Percentiles rank a stretch among this genome's conserved stretches.
These are phyloP conservation scores for Tricholoma hemisulphureum DNA, from an alignment of 768 basidiomycete genomes.

Conservation along the genomic window DNA sequence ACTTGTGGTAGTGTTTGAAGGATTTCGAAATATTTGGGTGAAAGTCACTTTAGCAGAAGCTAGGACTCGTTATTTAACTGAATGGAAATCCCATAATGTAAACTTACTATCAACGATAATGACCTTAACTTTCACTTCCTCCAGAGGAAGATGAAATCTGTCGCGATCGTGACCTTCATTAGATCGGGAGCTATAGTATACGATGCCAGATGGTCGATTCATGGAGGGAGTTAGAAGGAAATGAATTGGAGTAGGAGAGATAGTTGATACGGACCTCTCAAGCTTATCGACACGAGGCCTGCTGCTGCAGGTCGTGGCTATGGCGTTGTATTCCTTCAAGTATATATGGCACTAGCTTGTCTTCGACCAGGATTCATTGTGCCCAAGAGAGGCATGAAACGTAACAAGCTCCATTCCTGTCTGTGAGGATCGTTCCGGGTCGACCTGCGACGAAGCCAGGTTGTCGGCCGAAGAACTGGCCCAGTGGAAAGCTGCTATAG, in stretches of 20 bases:
- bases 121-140: conserved; percentile 39
- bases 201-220: conserved; percentile 20
- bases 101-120: conserved; percentile 44
- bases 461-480: too few relatives aligned
- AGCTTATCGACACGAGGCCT: conserved; percentile 5
- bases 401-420: background rate
- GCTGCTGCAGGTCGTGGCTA: background rate
- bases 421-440: too few relatives aligned
- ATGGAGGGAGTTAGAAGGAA: conserved; percentile 5
- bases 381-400: conserved; percentile 1
- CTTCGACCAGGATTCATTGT: too few relatives aligned
- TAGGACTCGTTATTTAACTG: conserved; percentile 15
- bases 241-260: background rate
- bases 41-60: conserved; percentile 46
- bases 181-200: conserved; percentile 10
- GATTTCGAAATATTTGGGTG: conserved; percentile 41
- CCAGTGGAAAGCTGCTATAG: too few relatives aligned
- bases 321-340: background rate
- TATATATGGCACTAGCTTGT: background rate
- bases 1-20: conserved; percentile 33
- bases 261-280: background rate
- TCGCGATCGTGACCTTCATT: background rate
- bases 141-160: conserved; percentile 33
- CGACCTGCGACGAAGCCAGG: too few relatives aligned
- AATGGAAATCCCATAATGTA: conserved; percentile 3